Conservation (phyloP, 257 asterid species). For the Solanum paucissectum region DNA sequence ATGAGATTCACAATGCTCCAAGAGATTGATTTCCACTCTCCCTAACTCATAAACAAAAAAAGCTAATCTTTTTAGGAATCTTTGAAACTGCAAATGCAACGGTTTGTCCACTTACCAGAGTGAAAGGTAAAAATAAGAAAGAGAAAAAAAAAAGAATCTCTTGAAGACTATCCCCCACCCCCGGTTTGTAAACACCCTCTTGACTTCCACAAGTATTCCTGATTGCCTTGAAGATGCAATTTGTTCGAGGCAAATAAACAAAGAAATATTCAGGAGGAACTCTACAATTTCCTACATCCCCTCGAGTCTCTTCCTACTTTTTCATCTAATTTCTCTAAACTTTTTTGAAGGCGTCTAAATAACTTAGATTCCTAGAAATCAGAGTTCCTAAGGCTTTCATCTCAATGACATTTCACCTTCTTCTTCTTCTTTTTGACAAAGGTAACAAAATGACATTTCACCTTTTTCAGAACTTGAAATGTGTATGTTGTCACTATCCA, state of each 20-base stretch:
- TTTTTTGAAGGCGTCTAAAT: neutral
- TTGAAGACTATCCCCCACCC: neutral
- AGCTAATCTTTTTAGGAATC: neutral
- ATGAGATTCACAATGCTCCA: neutral
- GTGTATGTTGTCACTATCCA: neutral
- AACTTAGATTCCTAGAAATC: neutral
- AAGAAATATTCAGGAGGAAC: neutral
- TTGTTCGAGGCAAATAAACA: neutral
- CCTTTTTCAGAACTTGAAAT: neutral
- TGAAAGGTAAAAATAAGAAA: neutral
- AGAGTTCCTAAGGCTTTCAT: neutral
- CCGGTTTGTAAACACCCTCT: neutral
- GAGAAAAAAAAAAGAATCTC: neutral
- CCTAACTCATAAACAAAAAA: neutral
- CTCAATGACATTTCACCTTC: neutral
- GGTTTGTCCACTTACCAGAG: neutral
- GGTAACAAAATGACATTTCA: neutral
- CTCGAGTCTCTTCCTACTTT: neutral
- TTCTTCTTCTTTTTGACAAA: too few species aligned
- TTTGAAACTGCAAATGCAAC: neutral
- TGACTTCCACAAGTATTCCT: neutral
- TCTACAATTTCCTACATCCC: neutral
- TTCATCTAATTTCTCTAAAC: neutral
- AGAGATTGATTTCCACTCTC: neutral
- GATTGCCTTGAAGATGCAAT: neutral